A percentile compares a stretch with the other conserved stretches of the same genome.
These are phyloP conservation scores for Talaromyces amestolkiae DNA, from an alignment of 2,329 filamentous ascomycete species.

Conservation along the genomic window DNA sequence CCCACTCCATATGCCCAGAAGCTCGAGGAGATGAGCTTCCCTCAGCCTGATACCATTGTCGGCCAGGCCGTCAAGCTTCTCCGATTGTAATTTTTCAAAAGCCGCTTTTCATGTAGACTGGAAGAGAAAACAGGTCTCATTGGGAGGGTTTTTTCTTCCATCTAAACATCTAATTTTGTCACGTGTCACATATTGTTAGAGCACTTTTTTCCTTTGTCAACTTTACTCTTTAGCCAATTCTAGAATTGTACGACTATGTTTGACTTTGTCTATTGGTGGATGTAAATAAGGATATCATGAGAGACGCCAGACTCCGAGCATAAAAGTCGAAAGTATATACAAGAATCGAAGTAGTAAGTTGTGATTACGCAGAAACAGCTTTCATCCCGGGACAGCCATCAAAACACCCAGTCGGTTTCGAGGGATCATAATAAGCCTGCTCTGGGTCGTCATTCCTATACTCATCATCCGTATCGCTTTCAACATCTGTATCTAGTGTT, in stretches of 20 bases:
- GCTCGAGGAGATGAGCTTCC: constrained; percentile 94
- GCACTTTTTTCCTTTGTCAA: constrained; percentile 23
- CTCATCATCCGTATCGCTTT: constrained; percentile 69
- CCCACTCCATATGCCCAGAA: constrained; percentile 92
- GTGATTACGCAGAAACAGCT: constrained; percentile 18
- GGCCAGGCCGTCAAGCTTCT: constrained; percentile 87
- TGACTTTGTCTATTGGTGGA: neutral
- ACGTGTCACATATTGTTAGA: constrained; percentile 36
- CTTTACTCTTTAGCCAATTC: constrained; percentile 23
- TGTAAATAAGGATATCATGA: neutral
- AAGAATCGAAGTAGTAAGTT: neutral
- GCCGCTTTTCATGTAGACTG: constrained; percentile 4
- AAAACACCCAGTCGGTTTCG: constrained; percentile 51
- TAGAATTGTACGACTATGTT: constrained; percentile 24
- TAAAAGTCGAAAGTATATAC: neutral
- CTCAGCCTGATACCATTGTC: constrained; percentile 82
- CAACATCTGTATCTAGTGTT: constrained; percentile 48
- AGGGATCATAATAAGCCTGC: constrained; percentile 53
- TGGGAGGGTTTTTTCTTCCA: neutral
- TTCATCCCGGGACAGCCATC: constrained; percentile 34
- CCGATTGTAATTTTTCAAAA: constrained; percentile 57
- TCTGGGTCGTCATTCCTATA: constrained; percentile 46
- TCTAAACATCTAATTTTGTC: constrained; percentile 27
- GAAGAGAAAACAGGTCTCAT: neutral
- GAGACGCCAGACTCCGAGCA: neutral